Evolutionary conservation across 176 grass and related monocot species (phyloP).

Genomic region (Melocanna baccifera): DNA sequence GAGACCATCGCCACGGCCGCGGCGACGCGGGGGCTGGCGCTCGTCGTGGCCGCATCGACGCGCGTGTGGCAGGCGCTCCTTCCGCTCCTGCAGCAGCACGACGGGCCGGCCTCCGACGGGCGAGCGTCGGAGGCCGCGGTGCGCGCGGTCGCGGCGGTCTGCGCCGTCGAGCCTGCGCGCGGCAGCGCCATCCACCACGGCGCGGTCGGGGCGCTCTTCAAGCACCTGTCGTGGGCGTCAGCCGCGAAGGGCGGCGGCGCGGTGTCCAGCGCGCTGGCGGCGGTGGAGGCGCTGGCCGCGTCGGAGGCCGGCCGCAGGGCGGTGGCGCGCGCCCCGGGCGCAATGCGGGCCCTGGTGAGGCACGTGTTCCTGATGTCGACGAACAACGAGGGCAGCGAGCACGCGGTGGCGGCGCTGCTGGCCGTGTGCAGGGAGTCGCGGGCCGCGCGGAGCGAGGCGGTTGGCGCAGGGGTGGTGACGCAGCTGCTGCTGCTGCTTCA

Average conservation of each 20-base stretch:
- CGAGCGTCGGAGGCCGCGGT: conserved; percentile 42
- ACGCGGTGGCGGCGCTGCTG: conserved; percentile 68
- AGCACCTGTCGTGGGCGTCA: conserved; percentile 38
- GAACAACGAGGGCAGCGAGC: conserved; percentile 69
- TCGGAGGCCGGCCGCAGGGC: conserved; percentile 46
- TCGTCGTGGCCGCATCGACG: conserved; percentile 43
- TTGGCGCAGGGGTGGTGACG: conserved; percentile 56
- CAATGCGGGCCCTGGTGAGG: conserved; percentile 49
- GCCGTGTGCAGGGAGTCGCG: conserved; percentile 51
- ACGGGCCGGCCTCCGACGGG: conserved; percentile 14
- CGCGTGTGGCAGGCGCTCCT: conserved; percentile 55
- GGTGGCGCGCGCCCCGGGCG: conserved; percentile 32
- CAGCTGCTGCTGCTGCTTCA: conserved; percentile 81
- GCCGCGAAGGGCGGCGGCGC: conserved; percentile 19
- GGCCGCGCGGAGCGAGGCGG: conserved; percentile 37
- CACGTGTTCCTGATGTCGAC: conserved; percentile 75
- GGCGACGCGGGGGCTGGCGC: conserved; percentile 43
- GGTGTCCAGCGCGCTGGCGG: conserved; percentile 38
- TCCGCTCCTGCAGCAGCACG: conserved; percentile 26
- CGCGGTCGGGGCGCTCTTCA: conserved; percentile 48
- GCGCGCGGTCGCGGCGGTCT: conserved; percentile 55
- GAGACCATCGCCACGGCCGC: conserved; percentile 55
- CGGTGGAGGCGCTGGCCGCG: conserved; percentile 53
- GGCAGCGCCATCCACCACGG: conserved; percentile 60
- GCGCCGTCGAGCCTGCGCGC: conserved; percentile 38